Percentiles rank a stretch among this genome's conserved stretches.
These are phyloP conservation scores for Toxicodendron radicans DNA, from an alignment of 345 rosid genomes.

Conservation along the genomic window DNA sequence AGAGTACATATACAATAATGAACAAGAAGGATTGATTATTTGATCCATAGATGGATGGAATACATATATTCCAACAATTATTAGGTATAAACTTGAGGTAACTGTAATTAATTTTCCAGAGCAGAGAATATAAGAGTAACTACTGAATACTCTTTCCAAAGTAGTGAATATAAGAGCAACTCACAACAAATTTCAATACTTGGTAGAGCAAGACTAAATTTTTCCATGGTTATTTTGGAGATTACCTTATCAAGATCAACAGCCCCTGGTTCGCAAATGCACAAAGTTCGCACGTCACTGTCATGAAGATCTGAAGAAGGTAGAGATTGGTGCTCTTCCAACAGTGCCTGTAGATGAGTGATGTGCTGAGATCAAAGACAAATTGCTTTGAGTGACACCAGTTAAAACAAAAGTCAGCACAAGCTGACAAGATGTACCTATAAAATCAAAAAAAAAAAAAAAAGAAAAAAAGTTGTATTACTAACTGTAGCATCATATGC, in stretches of 20 bases:
- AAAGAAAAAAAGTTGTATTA: conserved; percentile 14
- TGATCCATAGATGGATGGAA: not conserved
- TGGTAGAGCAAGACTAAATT: conserved; percentile 2
- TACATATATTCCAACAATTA: not conserved
- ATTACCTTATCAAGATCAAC: conserved; percentile 80
- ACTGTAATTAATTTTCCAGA: not conserved
- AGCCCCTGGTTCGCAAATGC: conserved; percentile 56
- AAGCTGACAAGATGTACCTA: not conserved
- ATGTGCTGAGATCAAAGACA: conserved; percentile 44
- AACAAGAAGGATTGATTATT: not conserved
- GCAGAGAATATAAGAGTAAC: not conserved
- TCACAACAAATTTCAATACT: conserved; percentile 5
- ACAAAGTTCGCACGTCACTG: conserved; percentile 69
- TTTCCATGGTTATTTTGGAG: conserved; percentile 9
- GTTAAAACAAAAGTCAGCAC: conserved; percentile 18
- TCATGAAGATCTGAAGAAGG: conserved; percentile 71
- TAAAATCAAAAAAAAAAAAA: no score
- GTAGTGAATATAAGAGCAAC: not conserved
- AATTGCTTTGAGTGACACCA: conserved; percentile 14
- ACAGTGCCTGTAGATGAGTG: conserved; percentile 62
- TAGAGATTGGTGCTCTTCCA: conserved; percentile 61
- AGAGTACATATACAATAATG: not conserved
- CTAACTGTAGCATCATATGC: conserved; percentile 91
- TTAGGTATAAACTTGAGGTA: not conserved
- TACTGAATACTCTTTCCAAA: not conserved